Conservation (phyloP, 352 stramenopile genomes). For the Phytophthora syringae region DNA sequence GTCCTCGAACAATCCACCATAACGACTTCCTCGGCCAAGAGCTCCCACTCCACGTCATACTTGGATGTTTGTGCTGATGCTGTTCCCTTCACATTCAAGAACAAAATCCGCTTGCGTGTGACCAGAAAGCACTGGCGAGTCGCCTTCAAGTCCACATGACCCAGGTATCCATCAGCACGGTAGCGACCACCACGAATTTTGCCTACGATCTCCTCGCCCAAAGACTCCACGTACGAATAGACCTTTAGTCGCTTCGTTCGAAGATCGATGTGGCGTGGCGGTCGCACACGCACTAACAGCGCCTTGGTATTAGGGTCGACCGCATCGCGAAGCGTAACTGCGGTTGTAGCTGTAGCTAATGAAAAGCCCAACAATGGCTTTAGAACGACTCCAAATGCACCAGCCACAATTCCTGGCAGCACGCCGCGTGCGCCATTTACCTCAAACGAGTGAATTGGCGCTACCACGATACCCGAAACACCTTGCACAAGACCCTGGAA, state of each 20-base stretch:
- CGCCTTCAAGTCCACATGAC: slow-evolving; percentile 75
- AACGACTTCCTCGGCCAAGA: slow-evolving; percentile 81
- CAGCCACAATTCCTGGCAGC: slow-evolving; percentile 77
- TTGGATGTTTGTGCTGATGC: slow-evolving; percentile 50
- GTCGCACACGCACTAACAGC: slow-evolving; percentile 74
- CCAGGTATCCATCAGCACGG: slow-evolving; percentile 80
- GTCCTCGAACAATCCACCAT: slow-evolving; percentile 69
- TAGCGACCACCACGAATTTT: slow-evolving; percentile 84
- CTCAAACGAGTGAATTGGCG: slow-evolving; percentile 86
- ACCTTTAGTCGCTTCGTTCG: slow-evolving; percentile 82
- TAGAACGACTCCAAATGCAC: slow-evolving; percentile 80
- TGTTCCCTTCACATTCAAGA: slow-evolving; percentile 70
- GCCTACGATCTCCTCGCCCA: slow-evolving; percentile 88
- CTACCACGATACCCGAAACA: slow-evolving; percentile 84
- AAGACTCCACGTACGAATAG: slow-evolving; percentile 89
- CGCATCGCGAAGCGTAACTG: slow-evolving; percentile 78
- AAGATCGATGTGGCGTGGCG: slow-evolving; percentile 82
- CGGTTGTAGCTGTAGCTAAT: slow-evolving; percentile 73
- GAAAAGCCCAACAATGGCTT: slow-evolving; percentile 85
- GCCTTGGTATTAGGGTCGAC: slow-evolving; percentile 84
- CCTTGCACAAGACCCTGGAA: slow-evolving; percentile 89
- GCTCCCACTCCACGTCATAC: slow-evolving; percentile 84
- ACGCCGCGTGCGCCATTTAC: slow-evolving; percentile 79
- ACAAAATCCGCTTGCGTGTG: slow-evolving; percentile 83
- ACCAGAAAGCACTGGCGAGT: slow-evolving; percentile 85